A percentile compares a stretch with the other conserved stretches of the same genome.
Evolutionary conservation across 2,329 filamentous ascomycete species (phyloP).

Genomic region (Byssothecium circinans): DNA sequence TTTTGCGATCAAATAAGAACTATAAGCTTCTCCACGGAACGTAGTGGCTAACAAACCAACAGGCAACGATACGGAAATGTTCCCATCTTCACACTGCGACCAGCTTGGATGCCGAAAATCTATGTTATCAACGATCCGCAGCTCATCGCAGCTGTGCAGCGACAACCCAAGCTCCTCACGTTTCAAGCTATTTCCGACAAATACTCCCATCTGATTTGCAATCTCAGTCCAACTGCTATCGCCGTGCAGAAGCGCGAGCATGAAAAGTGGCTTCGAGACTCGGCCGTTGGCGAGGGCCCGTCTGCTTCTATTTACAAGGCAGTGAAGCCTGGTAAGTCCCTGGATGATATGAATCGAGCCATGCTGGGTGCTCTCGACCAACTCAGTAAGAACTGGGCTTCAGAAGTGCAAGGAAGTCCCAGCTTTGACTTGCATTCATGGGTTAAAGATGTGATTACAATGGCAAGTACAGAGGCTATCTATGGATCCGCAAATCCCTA

Average conservation of each 20-base stretch:
- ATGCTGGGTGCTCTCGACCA: slow-evolving; percentile 27
- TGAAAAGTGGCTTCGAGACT: slow-evolving; percentile 24
- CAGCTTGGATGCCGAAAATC: slow-evolving; percentile 40
- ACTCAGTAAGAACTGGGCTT: not conserved
- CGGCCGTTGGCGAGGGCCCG: slow-evolving; percentile 35
- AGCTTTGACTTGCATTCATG: slow-evolving; percentile 14
- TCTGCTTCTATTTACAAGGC: slow-evolving; percentile 32
- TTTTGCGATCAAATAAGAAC: no score
- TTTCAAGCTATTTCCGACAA: slow-evolving; percentile 45
- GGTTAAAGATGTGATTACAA: slow-evolving; percentile 30
- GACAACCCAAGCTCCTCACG: slow-evolving; percentile 36
- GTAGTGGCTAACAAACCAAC: not conserved
- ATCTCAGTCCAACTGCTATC: slow-evolving; percentile 28
- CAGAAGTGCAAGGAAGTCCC: not conserved
- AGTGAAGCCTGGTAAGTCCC: slow-evolving; percentile 30
- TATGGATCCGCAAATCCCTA: slow-evolving; percentile 46
- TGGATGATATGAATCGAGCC: slow-evolving; percentile 43
- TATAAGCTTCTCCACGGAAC: no score
- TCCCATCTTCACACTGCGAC: slow-evolving; percentile 45
- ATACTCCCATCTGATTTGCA: slow-evolving; percentile 35
- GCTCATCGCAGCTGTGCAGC: slow-evolving; percentile 41
- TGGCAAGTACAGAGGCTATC: slow-evolving; percentile 39
- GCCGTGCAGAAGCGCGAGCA: slow-evolving; percentile 31
- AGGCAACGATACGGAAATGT: not conserved
- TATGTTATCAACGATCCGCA: slow-evolving; percentile 42